phyloP scores from a whole-genome alignment of 2,329 filamentous ascomycete species.

The Proliferodiscus dingleyae region DNA sequence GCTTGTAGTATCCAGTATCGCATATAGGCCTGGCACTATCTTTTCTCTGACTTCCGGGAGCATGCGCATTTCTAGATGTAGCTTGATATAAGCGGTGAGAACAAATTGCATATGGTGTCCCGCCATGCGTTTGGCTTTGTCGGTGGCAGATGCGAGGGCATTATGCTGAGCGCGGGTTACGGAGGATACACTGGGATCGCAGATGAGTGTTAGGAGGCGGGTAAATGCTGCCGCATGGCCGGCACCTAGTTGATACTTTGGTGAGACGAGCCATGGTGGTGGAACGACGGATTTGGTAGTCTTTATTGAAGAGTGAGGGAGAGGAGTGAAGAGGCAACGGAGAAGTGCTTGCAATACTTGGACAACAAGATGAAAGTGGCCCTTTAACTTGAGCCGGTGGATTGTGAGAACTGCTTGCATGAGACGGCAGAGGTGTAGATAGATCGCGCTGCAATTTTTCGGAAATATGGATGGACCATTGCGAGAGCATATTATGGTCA shows the following conservation, averaged over 20 bases:
- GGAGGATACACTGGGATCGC: slow-evolving; percentile 53
- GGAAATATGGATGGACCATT: slow-evolving; percentile 20
- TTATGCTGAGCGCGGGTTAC: slow-evolving; percentile 41
- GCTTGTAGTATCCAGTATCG: slow-evolving; percentile 54
- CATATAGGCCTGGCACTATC: slow-evolving; percentile 53
- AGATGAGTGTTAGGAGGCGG: slow-evolving; percentile 53
- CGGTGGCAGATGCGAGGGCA: slow-evolving; percentile 54
- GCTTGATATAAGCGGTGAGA: slow-evolving; percentile 54
- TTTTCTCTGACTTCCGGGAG: slow-evolving; percentile 47
- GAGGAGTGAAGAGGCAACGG: slow-evolving; percentile 43
- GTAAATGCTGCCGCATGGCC: slow-evolving; percentile 48
- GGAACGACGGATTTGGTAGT: slow-evolving; percentile 22
- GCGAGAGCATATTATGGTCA: slow-evolving; percentile 30
- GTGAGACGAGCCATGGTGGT: slow-evolving; percentile 34
- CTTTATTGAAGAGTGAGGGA: slow-evolving; percentile 25
- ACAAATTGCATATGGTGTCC: slow-evolving; percentile 59
- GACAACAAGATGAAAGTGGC: slow-evolving; percentile 56
- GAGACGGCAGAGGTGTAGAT: slow-evolving; percentile 41
- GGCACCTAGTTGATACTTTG: slow-evolving; percentile 29
- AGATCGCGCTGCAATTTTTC: slow-evolving; percentile 23
- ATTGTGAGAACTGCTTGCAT: slow-evolving; percentile 53
- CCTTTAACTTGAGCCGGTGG: slow-evolving; percentile 56
- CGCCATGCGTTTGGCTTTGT: slow-evolving; percentile 55
- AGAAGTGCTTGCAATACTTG: slow-evolving; percentile 52
- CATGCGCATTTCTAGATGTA: slow-evolving; percentile 54